These are phyloP conservation scores for Schizophyllum amplum DNA, from an alignment of 1,284 basidiomycete genomes.

Conservation along the genomic window DNA sequence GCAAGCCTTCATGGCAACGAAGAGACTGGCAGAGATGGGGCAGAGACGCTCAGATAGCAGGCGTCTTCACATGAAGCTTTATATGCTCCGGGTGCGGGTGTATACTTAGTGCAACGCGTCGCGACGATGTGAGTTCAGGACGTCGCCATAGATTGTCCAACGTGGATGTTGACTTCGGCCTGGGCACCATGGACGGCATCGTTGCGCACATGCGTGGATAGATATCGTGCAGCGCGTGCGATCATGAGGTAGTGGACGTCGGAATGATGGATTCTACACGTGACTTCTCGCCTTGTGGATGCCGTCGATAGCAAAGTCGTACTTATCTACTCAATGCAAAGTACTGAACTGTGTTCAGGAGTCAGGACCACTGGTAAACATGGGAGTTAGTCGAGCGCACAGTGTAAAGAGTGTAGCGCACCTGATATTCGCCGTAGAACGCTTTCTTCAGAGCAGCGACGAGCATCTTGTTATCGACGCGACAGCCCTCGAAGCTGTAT, in stretches of 20 bases:
- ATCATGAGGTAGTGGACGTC: neutral
- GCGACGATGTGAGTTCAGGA: too few relatives aligned
- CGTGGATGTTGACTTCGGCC: neutral
- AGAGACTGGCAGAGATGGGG: neutral
- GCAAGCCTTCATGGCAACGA: neutral
- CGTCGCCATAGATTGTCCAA: too few relatives aligned
- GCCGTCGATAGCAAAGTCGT: neutral
- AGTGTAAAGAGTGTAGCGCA: too few relatives aligned
- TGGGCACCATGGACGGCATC: neutral
- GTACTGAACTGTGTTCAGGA: too few relatives aligned
- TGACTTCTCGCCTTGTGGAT: neutral
- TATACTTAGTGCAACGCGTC: too few relatives aligned
- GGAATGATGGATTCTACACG: neutral
- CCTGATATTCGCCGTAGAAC: neutral
- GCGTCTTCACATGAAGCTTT: too few relatives aligned
- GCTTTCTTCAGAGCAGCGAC: neutral
- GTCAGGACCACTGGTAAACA: too few relatives aligned
- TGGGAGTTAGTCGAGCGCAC: too few relatives aligned
- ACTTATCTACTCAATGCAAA: too few relatives aligned
- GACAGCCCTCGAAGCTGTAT: neutral
- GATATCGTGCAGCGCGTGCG: neutral
- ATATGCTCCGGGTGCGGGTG: too few relatives aligned
- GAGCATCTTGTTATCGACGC: neutral
- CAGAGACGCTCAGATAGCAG: neutral
- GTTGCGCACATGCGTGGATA: neutral